Percentiles rank a stretch among this genome's conserved stretches.
These are phyloP conservation scores for Alternaria sp. DNA, from an alignment of 2,329 filamentous ascomycete species.

Conservation along the genomic window DNA sequence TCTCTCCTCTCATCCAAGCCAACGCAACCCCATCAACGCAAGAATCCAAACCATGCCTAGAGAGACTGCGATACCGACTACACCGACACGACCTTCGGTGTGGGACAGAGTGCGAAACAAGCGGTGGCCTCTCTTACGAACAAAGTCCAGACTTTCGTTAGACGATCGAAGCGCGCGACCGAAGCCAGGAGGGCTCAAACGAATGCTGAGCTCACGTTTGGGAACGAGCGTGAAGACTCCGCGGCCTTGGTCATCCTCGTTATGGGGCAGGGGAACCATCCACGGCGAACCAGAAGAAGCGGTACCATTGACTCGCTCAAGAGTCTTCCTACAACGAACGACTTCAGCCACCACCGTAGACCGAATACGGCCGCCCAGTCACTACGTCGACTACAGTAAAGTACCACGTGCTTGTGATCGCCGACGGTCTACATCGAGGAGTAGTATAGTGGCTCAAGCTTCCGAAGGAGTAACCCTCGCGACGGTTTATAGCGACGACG, in stretches of 20 bases:
- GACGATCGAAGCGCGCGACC: background rate
- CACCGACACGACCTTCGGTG: background rate
- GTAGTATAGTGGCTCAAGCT: background rate
- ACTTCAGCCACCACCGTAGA: background rate
- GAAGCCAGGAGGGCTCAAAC: background rate
- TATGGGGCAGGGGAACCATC: background rate
- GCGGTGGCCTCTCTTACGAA: background rate
- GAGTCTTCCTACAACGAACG: background rate
- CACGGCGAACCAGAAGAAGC: background rate
- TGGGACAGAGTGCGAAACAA: background rate
- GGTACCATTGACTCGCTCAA: background rate
- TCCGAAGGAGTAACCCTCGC: background rate
- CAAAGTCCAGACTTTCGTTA: background rate
- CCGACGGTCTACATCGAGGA: background rate
- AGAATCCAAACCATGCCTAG: background rate
- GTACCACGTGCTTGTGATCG: background rate
- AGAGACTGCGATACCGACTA: background rate
- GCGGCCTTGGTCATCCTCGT: background rate
- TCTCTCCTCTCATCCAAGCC: background rate
- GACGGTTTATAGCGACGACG: background rate
- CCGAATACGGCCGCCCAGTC: background rate
- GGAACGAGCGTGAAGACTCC: background rate
- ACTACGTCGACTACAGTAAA: background rate
- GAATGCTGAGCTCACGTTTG: background rate
- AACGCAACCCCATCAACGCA: background rate